Base-by-base conservation (phyloP, 768 basidiomycete species). In the Suillus placidus region DNA sequence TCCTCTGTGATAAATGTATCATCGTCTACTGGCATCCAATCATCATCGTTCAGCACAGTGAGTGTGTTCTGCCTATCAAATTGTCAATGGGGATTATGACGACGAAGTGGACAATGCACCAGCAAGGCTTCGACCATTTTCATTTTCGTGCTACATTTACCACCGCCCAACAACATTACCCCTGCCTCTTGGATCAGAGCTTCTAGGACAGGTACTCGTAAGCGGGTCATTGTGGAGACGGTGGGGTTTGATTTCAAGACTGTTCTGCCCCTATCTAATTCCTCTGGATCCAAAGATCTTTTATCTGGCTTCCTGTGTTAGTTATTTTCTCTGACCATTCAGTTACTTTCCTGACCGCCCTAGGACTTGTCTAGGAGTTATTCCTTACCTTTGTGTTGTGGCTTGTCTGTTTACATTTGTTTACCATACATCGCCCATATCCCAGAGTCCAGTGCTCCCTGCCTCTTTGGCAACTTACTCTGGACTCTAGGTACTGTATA, bases 101-200 rank as follows among this genome's bases (percentile, higher is more conserved):
- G 14, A 38, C 14, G 20, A 43, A 37, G n/a, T 26, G 23, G 42
- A 18, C 38, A 38, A 14, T 45, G 43, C 42, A 61, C 61, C 61
- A 61, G 32, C 40, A 61, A 18, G 9, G 49, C n/a, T 43, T 12
- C 6, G 37, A 23, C 37, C 43, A 47, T 61, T 5, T 61, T 10
- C 18, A 12, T 47, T 40, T 61, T 61, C 3, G 23, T 45, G 43
- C 20, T 61, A 34, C 30, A 12, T 38, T 38, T 38, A 47, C 40
- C 10, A 6, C 26, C 30, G 12, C 13, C 10, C 8, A 16, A 61
- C 18, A 45, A 45, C 20, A 20, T 8, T 45, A 45, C 4, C 63
- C 54, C 55, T 26, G 26, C 55, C 57, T 64, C 63, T 43, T 64
- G 32, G 32, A 56, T 40, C 37, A 55, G 57, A 16, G 51, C 57